These are phyloP conservation scores for Rosa multiflora DNA, from an alignment of 306 rosid species.

Conservation along the genomic window DNA sequence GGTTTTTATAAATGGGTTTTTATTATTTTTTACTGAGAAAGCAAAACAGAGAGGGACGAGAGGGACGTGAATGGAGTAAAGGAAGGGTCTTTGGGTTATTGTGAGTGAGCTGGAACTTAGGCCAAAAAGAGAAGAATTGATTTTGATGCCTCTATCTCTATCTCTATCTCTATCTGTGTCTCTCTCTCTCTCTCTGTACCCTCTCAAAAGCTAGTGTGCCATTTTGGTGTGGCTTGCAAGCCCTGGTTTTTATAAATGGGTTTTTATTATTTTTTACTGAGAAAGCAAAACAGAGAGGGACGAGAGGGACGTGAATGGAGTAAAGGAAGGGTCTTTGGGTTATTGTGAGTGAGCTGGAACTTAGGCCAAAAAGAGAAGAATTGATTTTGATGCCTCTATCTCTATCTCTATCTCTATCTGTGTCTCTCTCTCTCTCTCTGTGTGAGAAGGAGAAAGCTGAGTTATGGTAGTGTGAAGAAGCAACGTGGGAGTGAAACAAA, in stretches of 20 bases:
- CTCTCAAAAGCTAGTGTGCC: constrained; percentile 1
- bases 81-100: constrained; percentile 4
- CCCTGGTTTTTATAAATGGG: constrained; percentile 15
- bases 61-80: constrained; percentile 53
- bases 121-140: not conserved
- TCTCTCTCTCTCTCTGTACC: not conserved
- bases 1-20: constrained; percentile 20
- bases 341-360: not conserved
- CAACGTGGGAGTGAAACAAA: not conserved
- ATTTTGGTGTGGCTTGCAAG: not conserved
- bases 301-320: constrained; percentile 54
- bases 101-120: too few relatives aligned
- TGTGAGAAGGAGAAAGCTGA: not conserved
- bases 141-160: not conserved
- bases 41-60: constrained; percentile 26
- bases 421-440: not conserved
- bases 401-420: not conserved
- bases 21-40: constrained; percentile 4
- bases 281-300: constrained; percentile 11
- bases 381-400: not conserved
- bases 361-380: not conserved
- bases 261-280: constrained; percentile 8
- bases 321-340: constrained; percentile 24
- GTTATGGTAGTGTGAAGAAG: not conserved
- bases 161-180: not conserved